Percentiles rank a stretch among this genome's conserved stretches.
phyloP scores from a whole-genome alignment of 805 yeast species.

The Metschnikowia arizonensis region DNA sequence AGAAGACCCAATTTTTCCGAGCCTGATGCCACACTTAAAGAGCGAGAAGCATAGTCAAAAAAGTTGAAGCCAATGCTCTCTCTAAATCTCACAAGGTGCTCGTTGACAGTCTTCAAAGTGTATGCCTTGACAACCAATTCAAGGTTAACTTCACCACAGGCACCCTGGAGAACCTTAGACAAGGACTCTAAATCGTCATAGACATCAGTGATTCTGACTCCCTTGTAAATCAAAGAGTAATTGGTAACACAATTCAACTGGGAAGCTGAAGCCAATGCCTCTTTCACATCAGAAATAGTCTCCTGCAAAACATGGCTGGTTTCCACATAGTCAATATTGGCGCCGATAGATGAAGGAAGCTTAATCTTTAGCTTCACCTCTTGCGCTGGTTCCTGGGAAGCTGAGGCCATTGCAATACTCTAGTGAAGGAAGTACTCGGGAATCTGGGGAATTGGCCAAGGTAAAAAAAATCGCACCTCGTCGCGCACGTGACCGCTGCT shows the following conservation, averaged over 20 bases:
- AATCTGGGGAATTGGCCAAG: constrained; percentile 4
- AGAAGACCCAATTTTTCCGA: constrained; percentile 44
- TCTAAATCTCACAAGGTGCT: constrained; percentile 61
- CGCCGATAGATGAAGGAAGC: constrained; percentile 19
- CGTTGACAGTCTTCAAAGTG: constrained; percentile 54
- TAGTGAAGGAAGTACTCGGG: neutral
- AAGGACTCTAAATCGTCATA: constrained; percentile 30
- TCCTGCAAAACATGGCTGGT: constrained; percentile 39
- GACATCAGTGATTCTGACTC: constrained; percentile 26
- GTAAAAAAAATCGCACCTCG: constrained; percentile 5
- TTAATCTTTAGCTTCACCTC: constrained; percentile 22
- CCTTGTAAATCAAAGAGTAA: constrained; percentile 44
- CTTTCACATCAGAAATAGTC: constrained; percentile 52
- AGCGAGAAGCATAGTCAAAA: constrained; percentile 40
- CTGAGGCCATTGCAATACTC: constrained; percentile 15
- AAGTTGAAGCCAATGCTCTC: constrained; percentile 53
- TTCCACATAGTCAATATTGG: constrained; percentile 21
- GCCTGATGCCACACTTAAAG: constrained; percentile 46
- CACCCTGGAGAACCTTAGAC: constrained; percentile 21
- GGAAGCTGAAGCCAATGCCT: constrained; percentile 54
- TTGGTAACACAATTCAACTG: constrained; percentile 58
- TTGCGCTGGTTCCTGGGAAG: constrained; percentile 17
- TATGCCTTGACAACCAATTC: constrained; percentile 53
- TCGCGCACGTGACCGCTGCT: constrained; percentile 1
- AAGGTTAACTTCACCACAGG: constrained; percentile 33